These are phyloP conservation scores for Curvularia verruculosa DNA, from an alignment of 2,329 filamentous ascomycete genomes.

Conservation along the genomic window DNA sequence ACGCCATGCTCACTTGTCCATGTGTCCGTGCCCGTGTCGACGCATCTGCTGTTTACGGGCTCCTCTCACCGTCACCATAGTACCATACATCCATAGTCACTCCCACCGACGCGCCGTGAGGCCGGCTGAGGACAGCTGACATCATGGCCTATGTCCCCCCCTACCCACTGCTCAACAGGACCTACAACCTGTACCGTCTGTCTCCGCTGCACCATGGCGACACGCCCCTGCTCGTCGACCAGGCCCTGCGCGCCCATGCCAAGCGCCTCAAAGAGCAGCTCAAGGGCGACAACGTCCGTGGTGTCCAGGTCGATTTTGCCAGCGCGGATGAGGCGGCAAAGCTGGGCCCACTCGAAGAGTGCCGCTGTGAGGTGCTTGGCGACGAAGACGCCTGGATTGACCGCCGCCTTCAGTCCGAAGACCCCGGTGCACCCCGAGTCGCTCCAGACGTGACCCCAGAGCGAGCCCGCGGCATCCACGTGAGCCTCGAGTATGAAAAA, in stretches of 20 bases:
- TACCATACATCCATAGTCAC: no score
- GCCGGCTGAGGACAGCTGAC: background rate
- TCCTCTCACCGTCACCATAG: constrained; percentile 1
- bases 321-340: constrained; percentile 50
- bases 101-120: background rate
- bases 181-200: constrained; percentile 60
- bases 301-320: constrained; percentile 51
- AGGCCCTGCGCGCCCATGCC: constrained; percentile 54
- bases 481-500: constrained; percentile 59
- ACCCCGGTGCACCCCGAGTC: constrained; percentile 41
- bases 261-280: constrained; percentile 57
- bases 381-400: constrained; percentile 51
- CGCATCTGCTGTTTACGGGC: constrained; percentile 5
- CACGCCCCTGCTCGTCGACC: constrained; percentile 43
- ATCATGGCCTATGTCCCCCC: constrained; percentile 45
- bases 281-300: constrained; percentile 56
- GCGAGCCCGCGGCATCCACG: constrained; percentile 52
- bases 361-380: constrained; percentile 54
- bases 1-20: constrained; percentile 17
- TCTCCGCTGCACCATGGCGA: constrained; percentile 60
- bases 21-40: constrained; percentile 8
- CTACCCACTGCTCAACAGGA: constrained; percentile 59
- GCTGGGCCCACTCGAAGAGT: constrained; percentile 56
- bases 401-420: constrained; percentile 41
- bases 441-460: constrained; percentile 24